A percentile compares a stretch with the other conserved stretches of the same genome.
Conservation (phyloP, 352 stramenopile genomes). For the Phytophthora fragariae region DNA sequence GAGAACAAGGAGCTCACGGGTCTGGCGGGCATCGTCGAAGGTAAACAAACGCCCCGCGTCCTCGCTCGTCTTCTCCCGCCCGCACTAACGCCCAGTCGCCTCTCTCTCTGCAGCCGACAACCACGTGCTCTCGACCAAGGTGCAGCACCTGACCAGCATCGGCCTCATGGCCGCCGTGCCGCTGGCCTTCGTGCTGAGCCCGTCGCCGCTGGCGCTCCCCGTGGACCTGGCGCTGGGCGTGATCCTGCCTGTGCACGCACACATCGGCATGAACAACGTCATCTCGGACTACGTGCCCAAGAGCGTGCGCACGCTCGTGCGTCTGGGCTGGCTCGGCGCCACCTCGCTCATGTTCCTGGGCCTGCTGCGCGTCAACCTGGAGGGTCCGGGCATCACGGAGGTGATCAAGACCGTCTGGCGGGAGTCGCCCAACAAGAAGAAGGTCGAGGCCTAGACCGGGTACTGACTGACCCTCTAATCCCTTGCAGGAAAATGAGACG, state of each 20-base stretch:
- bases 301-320: conserved; percentile 55
- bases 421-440: conserved; percentile 77
- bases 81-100: neutral
- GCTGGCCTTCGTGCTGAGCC: conserved; percentile 78
- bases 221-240: conserved; percentile 85
- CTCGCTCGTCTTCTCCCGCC: neutral
- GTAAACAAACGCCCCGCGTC: conserved; percentile 32
- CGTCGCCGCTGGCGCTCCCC: conserved; percentile 71
- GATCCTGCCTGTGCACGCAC: conserved; percentile 89
- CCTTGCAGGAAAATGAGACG: neutral
- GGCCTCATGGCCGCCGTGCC: conserved; percentile 68
- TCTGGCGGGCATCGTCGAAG: conserved; percentile 73
- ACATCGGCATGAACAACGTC: conserved; percentile 96
- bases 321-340: conserved; percentile 74
- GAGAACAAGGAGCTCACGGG: conserved; percentile 84
- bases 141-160: conserved; percentile 69
- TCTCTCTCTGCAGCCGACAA: conserved; percentile 67
- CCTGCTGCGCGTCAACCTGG: conserved; percentile 85
- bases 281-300: conserved; percentile 96
- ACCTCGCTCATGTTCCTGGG: conserved; percentile 86
- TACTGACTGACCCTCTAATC: conserved; percentile 1
- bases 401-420: conserved; percentile 89
- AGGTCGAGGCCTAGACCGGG: conserved; percentile 39
- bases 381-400: conserved; percentile 86
- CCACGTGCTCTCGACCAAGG: conserved; percentile 65